Evolutionary conservation across 768 basidiomycete genomes (phyloP), one percentile per base, ranked within the genome.

Genomic region (Lactarius trivialis): DNA sequence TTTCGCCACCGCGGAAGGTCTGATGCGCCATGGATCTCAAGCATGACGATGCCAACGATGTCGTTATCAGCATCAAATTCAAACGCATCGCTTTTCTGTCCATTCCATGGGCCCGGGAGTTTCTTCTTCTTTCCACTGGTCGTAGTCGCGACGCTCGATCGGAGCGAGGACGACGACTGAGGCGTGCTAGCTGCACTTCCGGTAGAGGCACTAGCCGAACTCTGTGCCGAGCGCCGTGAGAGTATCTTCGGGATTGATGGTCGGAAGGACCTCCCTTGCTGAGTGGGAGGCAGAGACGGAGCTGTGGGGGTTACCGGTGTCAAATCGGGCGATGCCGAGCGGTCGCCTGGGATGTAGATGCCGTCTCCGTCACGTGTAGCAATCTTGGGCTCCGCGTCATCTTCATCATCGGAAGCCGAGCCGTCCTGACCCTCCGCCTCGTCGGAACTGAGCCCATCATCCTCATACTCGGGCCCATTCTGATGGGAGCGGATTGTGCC

Each of bases 11-110:
- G 81, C 0, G 97, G 97, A 54, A 98, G 75, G 74, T 96, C 93
- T 33, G 81, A 81, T 28, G 93, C 96, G 14, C 83, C 77, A 61
- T 85, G 79, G 63, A 99, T 90, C 75, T 99, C 96, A 24, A 99
- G 75, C 85, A 97, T 90, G 39, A 98, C 95, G 61, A 98, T 93
- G 0, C 96, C 96, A 2, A 96, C 75, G 41, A 97, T 87, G 70
- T 98, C 95, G 68, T 92, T 86, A 5, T 76, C 79, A 0, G 85
- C 78, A 19, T 81, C 81, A 63, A 91, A 82, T 71, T 86, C 86
- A 72, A 78, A 88, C 24, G 76, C 78, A 4, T 68, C 69, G 52
- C 68, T 71, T 73, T 79, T 79, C 55, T 68, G 57, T 66, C 54
- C 61, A 3, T 67, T 67, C 75, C 77, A 81, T 1, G 76, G 74